These are phyloP conservation scores for Agaricus bisporus DNA, from an alignment of 768 basidiomycete genomes.

Conservation along the genomic window DNA sequence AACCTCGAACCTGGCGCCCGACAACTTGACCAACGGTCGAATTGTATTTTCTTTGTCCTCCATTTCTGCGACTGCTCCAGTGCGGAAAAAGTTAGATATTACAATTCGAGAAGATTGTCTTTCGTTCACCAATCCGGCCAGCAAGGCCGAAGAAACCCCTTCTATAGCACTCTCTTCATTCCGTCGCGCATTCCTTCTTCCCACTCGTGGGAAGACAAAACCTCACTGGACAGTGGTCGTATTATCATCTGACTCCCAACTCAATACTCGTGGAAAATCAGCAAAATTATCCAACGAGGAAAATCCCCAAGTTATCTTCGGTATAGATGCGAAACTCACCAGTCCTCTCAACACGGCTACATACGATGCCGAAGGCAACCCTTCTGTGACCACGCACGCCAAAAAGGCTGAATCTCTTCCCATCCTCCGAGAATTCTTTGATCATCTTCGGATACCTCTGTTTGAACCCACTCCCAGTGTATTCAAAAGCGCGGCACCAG, in stretches of 20 bases:
- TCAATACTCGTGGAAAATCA: constrained; percentile 33
- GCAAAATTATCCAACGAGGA: constrained; percentile 22
- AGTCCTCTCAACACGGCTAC: constrained; percentile 38
- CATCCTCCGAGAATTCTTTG: constrained; percentile 45
- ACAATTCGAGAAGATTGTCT: constrained; percentile 46
- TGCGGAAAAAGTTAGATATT: constrained; percentile 73
- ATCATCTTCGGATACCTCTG: constrained; percentile 29
- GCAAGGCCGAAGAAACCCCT: constrained; percentile 39
- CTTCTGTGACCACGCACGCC: constrained; percentile 24
- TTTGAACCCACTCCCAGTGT: constrained; percentile 42
- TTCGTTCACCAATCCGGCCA: constrained; percentile 43
- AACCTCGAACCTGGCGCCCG: constrained; percentile 7
- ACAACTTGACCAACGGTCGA: constrained; percentile 26
- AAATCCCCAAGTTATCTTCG: constrained; percentile 61
- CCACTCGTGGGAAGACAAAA: constrained; percentile 68
- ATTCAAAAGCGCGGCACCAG: constrained; percentile 50
- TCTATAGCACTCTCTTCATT: constrained; percentile 44
- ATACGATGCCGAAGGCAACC: constrained; percentile 22
- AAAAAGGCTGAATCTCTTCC: constrained; percentile 53
- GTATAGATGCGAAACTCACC: constrained; percentile 53
- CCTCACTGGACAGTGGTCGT: constrained; percentile 70
- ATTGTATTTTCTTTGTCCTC: constrained; percentile 56
- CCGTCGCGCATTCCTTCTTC: constrained; percentile 61
- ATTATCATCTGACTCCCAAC: constrained; percentile 42
- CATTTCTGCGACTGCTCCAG: constrained; percentile 64